Percentiles rank a stretch among this genome's conserved stretches.
phyloP scores from a whole-genome alignment of 177 flowering plant genomes.

The Tripterygium wilfordii region DNA sequence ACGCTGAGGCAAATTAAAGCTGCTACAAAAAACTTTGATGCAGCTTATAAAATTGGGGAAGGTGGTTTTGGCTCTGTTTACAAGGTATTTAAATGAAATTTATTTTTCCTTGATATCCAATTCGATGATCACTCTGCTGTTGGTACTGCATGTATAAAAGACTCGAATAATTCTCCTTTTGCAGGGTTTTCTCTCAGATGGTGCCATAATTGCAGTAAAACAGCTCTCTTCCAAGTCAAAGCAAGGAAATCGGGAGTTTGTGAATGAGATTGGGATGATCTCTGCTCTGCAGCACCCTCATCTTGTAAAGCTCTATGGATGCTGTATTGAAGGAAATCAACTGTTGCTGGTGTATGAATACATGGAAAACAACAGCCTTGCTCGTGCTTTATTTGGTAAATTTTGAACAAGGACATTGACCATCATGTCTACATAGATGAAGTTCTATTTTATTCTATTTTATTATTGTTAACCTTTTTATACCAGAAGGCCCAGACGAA shows the following conservation, averaged over 20 bases:
- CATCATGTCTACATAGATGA: background rate
- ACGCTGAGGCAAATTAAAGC: constrained; percentile 28
- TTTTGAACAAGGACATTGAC: background rate
- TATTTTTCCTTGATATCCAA: background rate
- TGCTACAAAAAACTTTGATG: constrained; percentile 32
- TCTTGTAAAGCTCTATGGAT: constrained; percentile 37
- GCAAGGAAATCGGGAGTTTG: constrained; percentile 43
- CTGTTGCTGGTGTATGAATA: constrained; percentile 30
- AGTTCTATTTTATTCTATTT: background rate
- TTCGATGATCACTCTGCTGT: too few relatives aligned
- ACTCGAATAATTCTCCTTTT: background rate
- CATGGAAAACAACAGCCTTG: constrained; percentile 32
- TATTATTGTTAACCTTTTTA: background rate
- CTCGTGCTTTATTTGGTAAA: constrained; percentile 30
- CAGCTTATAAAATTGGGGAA: constrained; percentile 27
- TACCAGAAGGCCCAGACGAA: constrained; percentile 12
- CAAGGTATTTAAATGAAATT: constrained; percentile 13
- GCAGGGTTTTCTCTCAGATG: constrained; percentile 34
- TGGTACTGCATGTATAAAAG: background rate
- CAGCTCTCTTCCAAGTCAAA: constrained; percentile 39
- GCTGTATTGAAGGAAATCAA: constrained; percentile 36
- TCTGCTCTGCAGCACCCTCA: constrained; percentile 36
- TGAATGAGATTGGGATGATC: constrained; percentile 39
- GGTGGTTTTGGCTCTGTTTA: constrained; percentile 42
- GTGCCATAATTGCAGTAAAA: constrained; percentile 31